Percentiles rank a stretch among this genome's conserved stretches.
Evolutionary conservation across 108 stramenopile species (phyloP).

Genomic region (Nannochloropsis granulata): DNA sequence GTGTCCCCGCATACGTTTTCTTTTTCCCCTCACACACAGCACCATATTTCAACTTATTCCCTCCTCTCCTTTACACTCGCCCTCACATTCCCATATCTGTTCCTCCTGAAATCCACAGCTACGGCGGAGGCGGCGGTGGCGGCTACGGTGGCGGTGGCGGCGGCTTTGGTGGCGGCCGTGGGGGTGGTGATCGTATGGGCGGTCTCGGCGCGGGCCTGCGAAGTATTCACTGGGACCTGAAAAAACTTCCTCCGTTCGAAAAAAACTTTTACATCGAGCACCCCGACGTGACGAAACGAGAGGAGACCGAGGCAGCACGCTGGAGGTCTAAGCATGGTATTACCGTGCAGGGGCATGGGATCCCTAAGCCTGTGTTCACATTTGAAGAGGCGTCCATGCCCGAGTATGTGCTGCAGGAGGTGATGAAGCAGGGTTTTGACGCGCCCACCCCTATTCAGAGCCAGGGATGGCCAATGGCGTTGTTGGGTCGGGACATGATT

Average conservation of each 20-base stretch:
- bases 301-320: slow-evolving; percentile 55
- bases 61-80: too few species aligned
- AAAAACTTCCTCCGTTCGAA: slow-evolving; percentile 74
- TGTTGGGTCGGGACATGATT: slow-evolving; percentile 90
- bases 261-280: slow-evolving; percentile 99
- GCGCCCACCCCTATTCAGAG: slow-evolving; percentile 94
- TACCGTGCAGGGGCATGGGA: slow-evolving; percentile 57
- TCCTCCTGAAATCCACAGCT: not conserved
- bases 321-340: slow-evolving; percentile 80
- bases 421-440: slow-evolving; percentile 82
- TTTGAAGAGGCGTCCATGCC: slow-evolving; percentile 80
- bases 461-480: slow-evolving; percentile 99
- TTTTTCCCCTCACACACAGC: too few species aligned
- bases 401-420: slow-evolving; percentile 80
- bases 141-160: slow-evolving; percentile 14
- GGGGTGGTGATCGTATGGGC: slow-evolving; percentile 27
- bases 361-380: slow-evolving; percentile 88
- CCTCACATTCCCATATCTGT: not conserved
- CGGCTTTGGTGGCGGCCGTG: slow-evolving; percentile 1
- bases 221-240: slow-evolving; percentile 52
- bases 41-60: too few species aligned
- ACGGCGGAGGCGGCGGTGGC: not conserved
- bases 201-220: slow-evolving; percentile 10
- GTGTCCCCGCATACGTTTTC: too few species aligned
- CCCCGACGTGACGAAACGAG: slow-evolving; percentile 74